Percentiles rank a stretch among this genome's conserved stretches.
phyloP scores from a whole-genome alignment of 2,329 filamentous ascomycete genomes.

The Botrytis elliptica region DNA sequence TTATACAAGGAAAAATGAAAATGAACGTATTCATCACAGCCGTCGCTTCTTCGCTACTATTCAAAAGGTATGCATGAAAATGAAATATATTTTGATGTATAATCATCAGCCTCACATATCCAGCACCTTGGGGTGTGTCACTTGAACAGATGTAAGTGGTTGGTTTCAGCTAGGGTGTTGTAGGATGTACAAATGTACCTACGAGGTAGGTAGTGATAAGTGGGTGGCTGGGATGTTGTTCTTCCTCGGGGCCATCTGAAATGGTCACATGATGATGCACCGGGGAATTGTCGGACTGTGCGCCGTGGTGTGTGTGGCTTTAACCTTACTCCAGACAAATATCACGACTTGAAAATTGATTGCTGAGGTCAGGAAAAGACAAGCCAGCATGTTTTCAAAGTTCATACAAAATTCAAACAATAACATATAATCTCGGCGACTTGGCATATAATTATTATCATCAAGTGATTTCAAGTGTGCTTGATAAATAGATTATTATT shows the following conservation, averaged over 20 bases:
- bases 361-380: too few relatives aligned
- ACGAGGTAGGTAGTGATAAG: not conserved
- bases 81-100: not conserved
- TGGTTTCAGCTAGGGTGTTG: not conserved
- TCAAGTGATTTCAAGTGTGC: not conserved
- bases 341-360: not conserved
- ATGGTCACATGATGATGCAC: not conserved
- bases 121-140: not conserved
- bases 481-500: not conserved
- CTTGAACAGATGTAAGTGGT: not conserved
- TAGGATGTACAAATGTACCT: not conserved
- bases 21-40: not conserved
- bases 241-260: not conserved
- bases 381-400: not conserved
- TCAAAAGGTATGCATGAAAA: not conserved
- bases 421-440: not conserved
- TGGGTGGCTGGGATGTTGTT: not conserved
- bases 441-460: not conserved
- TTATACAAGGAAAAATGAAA: not conserved
- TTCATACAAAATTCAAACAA: not conserved
- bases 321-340: not conserved
- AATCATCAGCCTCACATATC: constrained; percentile 19
- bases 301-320: not conserved
- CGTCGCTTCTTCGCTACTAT: not conserved
- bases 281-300: not conserved